These are phyloP conservation scores for Brassica nigra DNA, from an alignment of 345 rosid species.

Conservation along the genomic window DNA sequence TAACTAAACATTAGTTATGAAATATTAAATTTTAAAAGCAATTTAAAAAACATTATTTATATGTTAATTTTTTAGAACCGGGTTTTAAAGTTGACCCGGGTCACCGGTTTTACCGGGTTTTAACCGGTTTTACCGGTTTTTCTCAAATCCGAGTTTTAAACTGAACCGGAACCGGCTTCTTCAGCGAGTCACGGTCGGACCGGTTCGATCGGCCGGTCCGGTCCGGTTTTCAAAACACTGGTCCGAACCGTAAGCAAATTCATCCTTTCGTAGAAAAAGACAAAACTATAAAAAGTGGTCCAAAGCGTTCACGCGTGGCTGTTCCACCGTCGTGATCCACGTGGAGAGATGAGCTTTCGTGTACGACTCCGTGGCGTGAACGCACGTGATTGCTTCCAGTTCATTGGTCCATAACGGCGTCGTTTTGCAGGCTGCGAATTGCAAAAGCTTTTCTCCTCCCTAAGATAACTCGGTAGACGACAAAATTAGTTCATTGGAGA, in stretches of 20 bases:
- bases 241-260: not conserved
- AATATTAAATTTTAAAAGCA: no score
- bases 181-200: no score
- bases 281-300: slow-evolving; percentile 30
- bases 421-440: slow-evolving; percentile 20
- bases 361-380: slow-evolving; percentile 39
- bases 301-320: slow-evolving; percentile 18
- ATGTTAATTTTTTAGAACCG: no score
- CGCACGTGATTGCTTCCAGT: slow-evolving; percentile 31
- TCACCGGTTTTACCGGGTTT: no score
- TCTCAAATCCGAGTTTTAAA: no score
- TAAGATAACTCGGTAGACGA: not conserved
- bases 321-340: not conserved
- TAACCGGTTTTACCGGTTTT: no score
- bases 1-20: no score
- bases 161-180: no score
- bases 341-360: slow-evolving; percentile 35
- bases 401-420: slow-evolving; percentile 33
- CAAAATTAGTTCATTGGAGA: slow-evolving; percentile 8
- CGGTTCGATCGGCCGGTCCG: no score
- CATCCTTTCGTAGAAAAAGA: not conserved
- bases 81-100: no score
- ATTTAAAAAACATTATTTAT: no score
- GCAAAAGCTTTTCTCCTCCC: not conserved
- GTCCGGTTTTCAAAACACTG: no score